phyloP scores from a whole-genome alignment of 352 stramenopile species.

The Phytophthora foliorum region DNA sequence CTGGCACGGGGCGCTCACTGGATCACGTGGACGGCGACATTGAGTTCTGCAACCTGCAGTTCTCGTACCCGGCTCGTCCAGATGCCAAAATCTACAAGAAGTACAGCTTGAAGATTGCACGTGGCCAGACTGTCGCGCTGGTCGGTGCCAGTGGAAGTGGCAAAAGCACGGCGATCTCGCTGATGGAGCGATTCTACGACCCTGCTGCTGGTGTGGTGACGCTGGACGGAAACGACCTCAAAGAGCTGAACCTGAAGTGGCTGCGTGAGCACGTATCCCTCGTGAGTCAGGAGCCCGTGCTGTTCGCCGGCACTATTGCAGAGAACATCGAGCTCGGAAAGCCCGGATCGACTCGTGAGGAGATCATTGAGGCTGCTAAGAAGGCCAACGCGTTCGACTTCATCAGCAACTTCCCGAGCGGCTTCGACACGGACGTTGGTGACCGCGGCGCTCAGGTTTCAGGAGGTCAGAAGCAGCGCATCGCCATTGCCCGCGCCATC shows the following conservation, averaged over 20 bases:
- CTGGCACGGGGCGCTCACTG: constrained; percentile 28
- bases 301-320: constrained; percentile 47
- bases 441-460: constrained; percentile 48
- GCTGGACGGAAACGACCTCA: constrained; percentile 41
- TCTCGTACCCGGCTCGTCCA: constrained; percentile 44
- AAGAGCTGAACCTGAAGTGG: constrained; percentile 47
- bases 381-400: constrained; percentile 53
- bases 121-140: constrained; percentile 47
- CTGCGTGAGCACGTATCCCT: constrained; percentile 45
- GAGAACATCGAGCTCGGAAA: constrained; percentile 51
- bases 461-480: constrained; percentile 48
- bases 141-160: constrained; percentile 46
- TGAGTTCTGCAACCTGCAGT: constrained; percentile 45
- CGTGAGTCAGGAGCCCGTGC: constrained; percentile 47
- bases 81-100: constrained; percentile 56
- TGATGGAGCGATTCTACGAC: constrained; percentile 50
- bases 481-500: constrained; percentile 47
- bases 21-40: constrained; percentile 43
- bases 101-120: constrained; percentile 41
- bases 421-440: constrained; percentile 47
- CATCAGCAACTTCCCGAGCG: constrained; percentile 42
- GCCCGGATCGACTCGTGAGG: constrained; percentile 39
- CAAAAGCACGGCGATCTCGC: constrained; percentile 47
- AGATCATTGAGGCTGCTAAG: constrained; percentile 46
- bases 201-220: constrained; percentile 39